Percentiles rank a stretch among this genome's conserved stretches.
Evolutionary conservation across 352 stramenopile species (phyloP).

Genomic region (Pythium phragmitis): DNA sequence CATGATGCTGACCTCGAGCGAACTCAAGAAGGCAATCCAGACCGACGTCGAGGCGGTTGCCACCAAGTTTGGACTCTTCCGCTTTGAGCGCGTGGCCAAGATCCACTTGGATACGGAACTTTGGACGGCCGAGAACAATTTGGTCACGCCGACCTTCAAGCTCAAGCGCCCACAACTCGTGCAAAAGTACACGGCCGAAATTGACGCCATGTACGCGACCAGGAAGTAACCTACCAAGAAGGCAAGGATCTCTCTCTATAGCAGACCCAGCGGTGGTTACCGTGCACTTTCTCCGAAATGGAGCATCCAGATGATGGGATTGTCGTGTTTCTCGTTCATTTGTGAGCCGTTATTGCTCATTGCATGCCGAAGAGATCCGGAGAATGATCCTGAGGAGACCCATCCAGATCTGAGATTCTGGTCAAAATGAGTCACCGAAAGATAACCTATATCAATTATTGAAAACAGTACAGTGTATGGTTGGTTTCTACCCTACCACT

Average conservation of each 20-base stretch:
- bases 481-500: conserved; percentile 2
- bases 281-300: too few relatives aligned
- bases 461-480: not conserved
- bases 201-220: conserved; percentile 74
- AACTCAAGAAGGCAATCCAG: too few relatives aligned
- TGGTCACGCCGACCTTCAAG: conserved; percentile 96
- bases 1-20: conserved; percentile 8
- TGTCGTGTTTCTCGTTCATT: too few relatives aligned
- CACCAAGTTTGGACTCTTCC: conserved; percentile 71
- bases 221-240: too few relatives aligned
- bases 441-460: not conserved
- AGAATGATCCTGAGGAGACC: not conserved
- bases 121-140: conserved; percentile 90
- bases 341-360: not conserved
- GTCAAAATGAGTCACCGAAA: not conserved
- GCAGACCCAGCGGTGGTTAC: too few relatives aligned
- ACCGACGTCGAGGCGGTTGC: conserved; percentile 65
- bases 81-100: conserved; percentile 91
- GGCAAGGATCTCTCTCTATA: too few relatives aligned
- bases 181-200: conserved; percentile 75
- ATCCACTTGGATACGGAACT: conserved; percentile 83
- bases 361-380: not conserved
- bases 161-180: conserved; percentile 92
- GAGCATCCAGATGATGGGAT: not conserved
- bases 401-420: not conserved